phyloP scores from a whole-genome alignment of 371 early-diverging fungal genomes.

The Mortierella sp. region DNA sequence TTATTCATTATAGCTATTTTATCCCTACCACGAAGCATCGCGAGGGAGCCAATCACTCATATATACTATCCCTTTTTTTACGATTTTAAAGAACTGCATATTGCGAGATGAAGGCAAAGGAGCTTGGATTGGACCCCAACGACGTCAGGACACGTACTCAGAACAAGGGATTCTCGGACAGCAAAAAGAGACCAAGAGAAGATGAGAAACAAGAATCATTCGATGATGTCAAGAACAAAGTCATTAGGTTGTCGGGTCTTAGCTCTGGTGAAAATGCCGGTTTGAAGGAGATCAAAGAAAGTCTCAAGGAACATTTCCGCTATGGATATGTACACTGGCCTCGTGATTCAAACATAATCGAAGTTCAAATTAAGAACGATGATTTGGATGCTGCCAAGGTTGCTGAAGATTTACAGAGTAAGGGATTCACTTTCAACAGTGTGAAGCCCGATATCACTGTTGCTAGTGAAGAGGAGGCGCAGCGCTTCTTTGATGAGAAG shows the following conservation, averaged over 20 bases:
- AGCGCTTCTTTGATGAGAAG: conserved; percentile 59
- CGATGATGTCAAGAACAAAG: conserved; percentile 55
- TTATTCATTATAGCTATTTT: neutral
- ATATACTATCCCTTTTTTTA: too few relatives aligned
- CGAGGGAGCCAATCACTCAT: neutral
- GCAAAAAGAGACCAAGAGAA: conserved; percentile 53
- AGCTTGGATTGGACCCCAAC: conserved; percentile 52
- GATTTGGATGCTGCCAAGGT: conserved; percentile 56
- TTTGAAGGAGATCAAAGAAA: conserved; percentile 55
- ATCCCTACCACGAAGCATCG: neutral
- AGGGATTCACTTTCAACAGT: conserved; percentile 50
- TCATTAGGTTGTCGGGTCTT: conserved; percentile 56
- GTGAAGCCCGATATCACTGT: conserved; percentile 49
- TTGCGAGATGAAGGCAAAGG: conserved; percentile 57
- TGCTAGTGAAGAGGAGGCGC: conserved; percentile 54
- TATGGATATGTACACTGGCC: conserved; percentile 60
- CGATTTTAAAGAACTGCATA: conserved; percentile 33
- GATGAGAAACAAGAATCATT: conserved; percentile 36
- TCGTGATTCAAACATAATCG: conserved; percentile 34
- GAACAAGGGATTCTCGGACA: conserved; percentile 45
- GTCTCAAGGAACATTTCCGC: conserved; percentile 45
- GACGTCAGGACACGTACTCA: conserved; percentile 35
- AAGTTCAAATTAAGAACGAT: conserved; percentile 59
- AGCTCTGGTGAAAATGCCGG: conserved; percentile 44
- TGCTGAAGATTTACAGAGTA: conserved; percentile 49